Evolutionary conservation across 176 grass and related monocot species (phyloP).

Genomic region (Musa troglodytarum): DNA sequence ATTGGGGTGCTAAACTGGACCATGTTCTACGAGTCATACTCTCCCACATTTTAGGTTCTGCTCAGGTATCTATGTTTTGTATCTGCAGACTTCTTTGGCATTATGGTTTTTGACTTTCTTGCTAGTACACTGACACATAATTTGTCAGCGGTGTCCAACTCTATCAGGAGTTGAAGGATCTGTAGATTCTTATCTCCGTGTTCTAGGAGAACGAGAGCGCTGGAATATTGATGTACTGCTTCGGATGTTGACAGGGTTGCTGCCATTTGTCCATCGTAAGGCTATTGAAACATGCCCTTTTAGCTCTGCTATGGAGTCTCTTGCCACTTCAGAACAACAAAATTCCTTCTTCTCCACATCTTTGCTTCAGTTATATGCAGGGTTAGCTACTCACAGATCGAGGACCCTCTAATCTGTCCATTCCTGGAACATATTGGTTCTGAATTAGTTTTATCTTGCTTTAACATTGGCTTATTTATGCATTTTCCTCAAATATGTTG

Average conservation of each 20-base stretch:
- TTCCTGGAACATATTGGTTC: constrained; percentile 11
- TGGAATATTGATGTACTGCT: constrained; percentile 93
- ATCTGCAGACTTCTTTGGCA: background rate
- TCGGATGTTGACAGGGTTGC: constrained; percentile 67
- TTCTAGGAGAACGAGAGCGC: constrained; percentile 75
- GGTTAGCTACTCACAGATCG: constrained; percentile 37
- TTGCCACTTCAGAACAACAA: constrained; percentile 33
- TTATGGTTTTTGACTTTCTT: background rate
- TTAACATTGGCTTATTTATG: constrained; percentile 14
- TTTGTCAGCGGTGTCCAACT: constrained; percentile 72
- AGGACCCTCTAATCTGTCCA: background rate
- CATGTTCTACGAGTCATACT: constrained; percentile 77
- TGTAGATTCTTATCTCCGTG: constrained; percentile 74
- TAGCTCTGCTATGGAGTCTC: constrained; percentile 30
- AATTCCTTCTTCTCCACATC: constrained; percentile 48
- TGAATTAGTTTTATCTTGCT: background rate
- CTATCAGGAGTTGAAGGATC: constrained; percentile 92
- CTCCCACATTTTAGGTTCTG: constrained; percentile 67
- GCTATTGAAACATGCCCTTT: constrained; percentile 69
- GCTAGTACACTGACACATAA: background rate
- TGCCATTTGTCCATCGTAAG: constrained; percentile 77
- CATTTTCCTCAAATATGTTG: constrained; percentile 11
- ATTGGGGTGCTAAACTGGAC: constrained; percentile 90
- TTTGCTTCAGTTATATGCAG: constrained; percentile 61
- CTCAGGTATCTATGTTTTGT: constrained; percentile 42